Percentiles rank a stretch among this genome's conserved stretches.
These are phyloP conservation scores for Tulasnella sp. DNA, from an alignment of 768 basidiomycete genomes.

Conservation along the genomic window DNA sequence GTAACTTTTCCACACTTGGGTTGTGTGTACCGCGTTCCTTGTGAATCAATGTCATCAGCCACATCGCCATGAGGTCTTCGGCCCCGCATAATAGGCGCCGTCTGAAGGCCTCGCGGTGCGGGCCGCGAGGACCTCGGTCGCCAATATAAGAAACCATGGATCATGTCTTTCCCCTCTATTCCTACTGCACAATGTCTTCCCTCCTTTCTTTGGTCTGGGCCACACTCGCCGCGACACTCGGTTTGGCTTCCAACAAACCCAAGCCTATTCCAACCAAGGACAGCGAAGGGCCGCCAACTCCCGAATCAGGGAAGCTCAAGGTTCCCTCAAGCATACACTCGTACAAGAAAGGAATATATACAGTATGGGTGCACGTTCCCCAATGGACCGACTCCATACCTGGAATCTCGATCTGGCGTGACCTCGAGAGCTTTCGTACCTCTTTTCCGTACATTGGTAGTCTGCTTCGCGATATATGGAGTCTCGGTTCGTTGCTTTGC, in stretches of 20 bases:
- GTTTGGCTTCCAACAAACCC: not conserved
- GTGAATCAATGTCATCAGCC: not conserved
- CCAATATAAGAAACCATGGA: not conserved
- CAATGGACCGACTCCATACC: slow-evolving; percentile 20
- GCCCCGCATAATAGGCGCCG: not conserved
- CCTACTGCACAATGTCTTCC: not conserved
- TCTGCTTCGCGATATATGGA: slow-evolving; percentile 8
- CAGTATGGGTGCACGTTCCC: slow-evolving; percentile 14
- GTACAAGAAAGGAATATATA: slow-evolving; percentile 16
- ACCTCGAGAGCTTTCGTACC: not conserved
- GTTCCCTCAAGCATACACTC: not conserved
- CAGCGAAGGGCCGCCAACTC: not conserved
- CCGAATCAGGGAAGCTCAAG: not conserved
- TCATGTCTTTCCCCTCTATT: not conserved
- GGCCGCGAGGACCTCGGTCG: not conserved
- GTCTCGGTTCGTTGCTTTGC: slow-evolving; percentile 13
- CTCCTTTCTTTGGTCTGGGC: not conserved
- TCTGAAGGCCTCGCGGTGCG: not conserved
- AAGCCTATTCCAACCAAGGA: not conserved
- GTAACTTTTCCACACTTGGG: not conserved
- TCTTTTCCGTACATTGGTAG: not conserved
- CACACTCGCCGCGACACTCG: not conserved
- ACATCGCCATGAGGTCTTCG: not conserved
- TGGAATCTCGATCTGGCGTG: not conserved
- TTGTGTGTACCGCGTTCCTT: not conserved